A percentile compares a stretch with the other conserved stretches of the same genome.
phyloP scores from a whole-genome alignment of 257 asterid species.

The Nicotiana otophora region DNA sequence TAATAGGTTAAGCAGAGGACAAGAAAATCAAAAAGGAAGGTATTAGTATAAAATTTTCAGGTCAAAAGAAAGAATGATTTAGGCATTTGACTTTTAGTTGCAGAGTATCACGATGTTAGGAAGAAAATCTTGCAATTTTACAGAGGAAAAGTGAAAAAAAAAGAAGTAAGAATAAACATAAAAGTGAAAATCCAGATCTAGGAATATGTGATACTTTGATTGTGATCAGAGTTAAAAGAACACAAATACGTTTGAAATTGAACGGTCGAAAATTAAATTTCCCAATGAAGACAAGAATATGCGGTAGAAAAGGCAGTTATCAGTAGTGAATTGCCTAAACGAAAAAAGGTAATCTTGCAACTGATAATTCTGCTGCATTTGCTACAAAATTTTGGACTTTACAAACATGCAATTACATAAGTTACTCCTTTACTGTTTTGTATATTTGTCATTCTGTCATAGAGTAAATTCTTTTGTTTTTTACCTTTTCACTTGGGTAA shows the following conservation, averaged over 20 bases:
- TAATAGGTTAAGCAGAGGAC: neutral
- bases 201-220: neutral
- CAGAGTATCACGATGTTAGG: neutral
- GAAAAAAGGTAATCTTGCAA: neutral
- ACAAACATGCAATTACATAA: neutral
- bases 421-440: neutral
- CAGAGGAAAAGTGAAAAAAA: neutral
- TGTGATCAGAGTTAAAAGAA: neutral
- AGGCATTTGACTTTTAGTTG: neutral
- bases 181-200: neutral
- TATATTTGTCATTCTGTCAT: too few species aligned
- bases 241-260: neutral
- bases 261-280: slow-evolving; percentile 16
- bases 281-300: neutral
- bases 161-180: neutral
- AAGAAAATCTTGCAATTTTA: neutral
- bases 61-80: neutral
- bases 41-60: neutral
- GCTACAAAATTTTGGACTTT: neutral
- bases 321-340: slow-evolving; percentile 5
- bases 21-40: neutral
- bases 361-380: neutral
- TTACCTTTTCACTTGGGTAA: too few species aligned
- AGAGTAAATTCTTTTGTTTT: too few species aligned
- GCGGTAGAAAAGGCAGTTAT: neutral